Conservation (phyloP, 495 filamentous ascomycete genomes). For the Talaromyces adpressus region DNA sequence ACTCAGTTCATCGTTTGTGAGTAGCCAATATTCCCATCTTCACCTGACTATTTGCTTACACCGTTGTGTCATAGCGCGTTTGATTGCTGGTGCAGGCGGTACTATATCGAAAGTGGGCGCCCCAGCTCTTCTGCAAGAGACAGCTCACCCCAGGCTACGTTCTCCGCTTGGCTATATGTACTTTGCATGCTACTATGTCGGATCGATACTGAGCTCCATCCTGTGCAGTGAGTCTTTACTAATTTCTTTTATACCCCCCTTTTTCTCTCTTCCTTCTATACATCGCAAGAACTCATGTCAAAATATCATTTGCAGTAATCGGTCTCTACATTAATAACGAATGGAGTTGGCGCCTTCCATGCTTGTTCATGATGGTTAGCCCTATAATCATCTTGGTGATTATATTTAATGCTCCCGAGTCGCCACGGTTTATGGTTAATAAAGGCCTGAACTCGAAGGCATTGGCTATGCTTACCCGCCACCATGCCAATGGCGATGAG, state of each 20-base stretch:
- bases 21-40: too few species aligned
- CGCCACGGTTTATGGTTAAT: constrained; percentile 36
- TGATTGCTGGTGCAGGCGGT: constrained; percentile 54
- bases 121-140: constrained; percentile 44
- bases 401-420: constrained; percentile 31
- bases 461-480: constrained; percentile 20
- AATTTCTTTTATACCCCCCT: too few species aligned
- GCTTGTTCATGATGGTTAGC: constrained; percentile 38
- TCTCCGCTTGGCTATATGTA: not conserved
- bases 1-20: constrained; percentile 10
- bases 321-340: constrained; percentile 13
- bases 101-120: constrained; percentile 53
- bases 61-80: constrained; percentile 15
- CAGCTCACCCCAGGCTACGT: not conserved
- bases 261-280: too few species aligned
- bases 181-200: not conserved
- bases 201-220: not conserved
- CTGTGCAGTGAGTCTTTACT: not conserved
- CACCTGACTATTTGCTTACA: too few species aligned
- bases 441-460: constrained; percentile 12
- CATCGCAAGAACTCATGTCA: too few species aligned
- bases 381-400: constrained; percentile 33
- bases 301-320: constrained; percentile 4
- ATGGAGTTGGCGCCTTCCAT: constrained; percentile 22
- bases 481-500: constrained; percentile 23